Percentiles rank a stretch among this genome's conserved stretches.
These are phyloP conservation scores for Rhipidocladum racemiflorum DNA, from an alignment of 176 grass and related monocot genomes.

Conservation along the genomic window DNA sequence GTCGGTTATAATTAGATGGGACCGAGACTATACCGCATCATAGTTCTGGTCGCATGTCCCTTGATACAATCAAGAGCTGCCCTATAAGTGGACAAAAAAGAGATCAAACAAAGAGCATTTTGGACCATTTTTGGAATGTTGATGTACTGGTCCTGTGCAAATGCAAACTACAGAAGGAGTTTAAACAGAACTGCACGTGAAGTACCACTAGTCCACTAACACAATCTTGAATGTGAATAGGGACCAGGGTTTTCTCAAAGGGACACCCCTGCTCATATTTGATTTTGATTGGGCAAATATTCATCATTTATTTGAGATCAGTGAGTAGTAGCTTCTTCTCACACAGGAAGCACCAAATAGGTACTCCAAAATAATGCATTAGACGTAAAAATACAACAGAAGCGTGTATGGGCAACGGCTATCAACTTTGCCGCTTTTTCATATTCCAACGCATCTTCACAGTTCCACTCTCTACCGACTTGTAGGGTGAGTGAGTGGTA, in stretches of 20 bases:
- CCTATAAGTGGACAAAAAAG: slow-evolving; percentile 5
- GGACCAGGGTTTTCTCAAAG: neutral
- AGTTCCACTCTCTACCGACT: neutral
- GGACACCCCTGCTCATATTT: neutral
- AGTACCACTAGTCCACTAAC: neutral
- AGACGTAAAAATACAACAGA: neutral
- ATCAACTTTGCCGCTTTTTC: neutral
- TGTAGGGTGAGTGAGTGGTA: neutral
- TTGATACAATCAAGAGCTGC: neutral
- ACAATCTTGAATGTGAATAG: neutral
- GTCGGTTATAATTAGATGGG: neutral
- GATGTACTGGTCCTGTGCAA: slow-evolving; percentile 6
- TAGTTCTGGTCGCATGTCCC: neutral
- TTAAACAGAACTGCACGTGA: neutral
- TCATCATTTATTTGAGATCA: neutral
- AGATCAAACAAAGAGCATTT: neutral
- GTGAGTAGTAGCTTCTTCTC: neutral
- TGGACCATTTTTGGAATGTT: slow-evolving; percentile 17
- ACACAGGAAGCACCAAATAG: neutral
- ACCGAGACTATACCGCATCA: neutral
- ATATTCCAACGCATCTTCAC: neutral
- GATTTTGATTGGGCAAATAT: neutral
- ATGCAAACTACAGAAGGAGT: neutral
- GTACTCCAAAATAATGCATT: neutral
- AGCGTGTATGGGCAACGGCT: neutral